Base-by-base conservation (phyloP, 306 rosid genomes). In the Cucumis cinereus region DNA sequence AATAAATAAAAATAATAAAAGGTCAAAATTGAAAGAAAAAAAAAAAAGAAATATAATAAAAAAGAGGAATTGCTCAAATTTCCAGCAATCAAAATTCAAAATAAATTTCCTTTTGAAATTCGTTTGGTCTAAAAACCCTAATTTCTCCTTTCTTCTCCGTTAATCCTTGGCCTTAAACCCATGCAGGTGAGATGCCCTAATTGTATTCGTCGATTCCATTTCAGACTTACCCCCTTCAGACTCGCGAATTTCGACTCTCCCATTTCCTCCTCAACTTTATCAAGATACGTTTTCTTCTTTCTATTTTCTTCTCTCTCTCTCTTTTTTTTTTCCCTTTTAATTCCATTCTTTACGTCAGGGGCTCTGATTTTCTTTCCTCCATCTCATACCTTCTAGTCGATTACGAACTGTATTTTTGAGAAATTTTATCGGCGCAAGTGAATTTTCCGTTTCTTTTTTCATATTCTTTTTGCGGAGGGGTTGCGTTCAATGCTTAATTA, bases 131-230 rank as follows among this genome's bases (percentile, higher is more conserved):
- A 26, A 71, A 50, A 71, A 71, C 76, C 76, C 76, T 71, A 71
- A 69, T 69, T 69, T 24, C 38, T 45, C 9, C 75, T 23, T 47
- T 69, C 56, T 69, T 69, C 75, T 69, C 40, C 75, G 8, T 45
- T 69, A 69, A 71, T 71, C 10, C 76, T 17, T 47, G 43, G 22
- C 54, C 76, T 47, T 71, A 71, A 71, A 71, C 76, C 76, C 76
- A 71, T 71, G 43, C 41, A 71, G 76, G 60, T 30, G 58, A 50
- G 59, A 26, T 71, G 23, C 76, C 36, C 43, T 16, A 28, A 26
- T 71, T 71, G 59, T 71, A 17, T 71, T 71, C 76, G 41, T 71
- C 26, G 36, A 47, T 69, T 69, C 16, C 40, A 5, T 24, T 45
- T 15, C 23, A 45, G 22, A 22, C 38, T 70, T 45, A n/a, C 4